A percentile compares a stretch with the other conserved stretches of the same genome.
These are phyloP conservation scores for Candida loeiensis DNA, from an alignment of 805 yeast species.

Conservation along the genomic window DNA sequence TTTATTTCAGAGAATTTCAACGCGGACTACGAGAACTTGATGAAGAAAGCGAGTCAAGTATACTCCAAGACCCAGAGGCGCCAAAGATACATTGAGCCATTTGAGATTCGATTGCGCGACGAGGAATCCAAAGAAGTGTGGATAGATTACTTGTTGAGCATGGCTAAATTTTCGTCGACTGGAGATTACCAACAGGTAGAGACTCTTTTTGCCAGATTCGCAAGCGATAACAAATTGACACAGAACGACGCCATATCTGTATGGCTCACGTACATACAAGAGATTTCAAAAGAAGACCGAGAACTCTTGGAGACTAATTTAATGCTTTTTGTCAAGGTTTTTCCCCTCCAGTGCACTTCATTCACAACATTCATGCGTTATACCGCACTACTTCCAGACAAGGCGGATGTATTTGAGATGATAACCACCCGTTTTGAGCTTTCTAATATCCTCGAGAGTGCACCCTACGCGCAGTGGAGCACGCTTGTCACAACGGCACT, in stretches of 20 bases:
- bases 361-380: slow-evolving; percentile 26
- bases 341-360: slow-evolving; percentile 21
- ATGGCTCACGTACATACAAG: slow-evolving; percentile 29
- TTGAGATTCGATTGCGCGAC: slow-evolving; percentile 26
- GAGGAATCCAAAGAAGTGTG: slow-evolving; percentile 19
- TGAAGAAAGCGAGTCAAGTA: slow-evolving; percentile 35
- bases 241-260: slow-evolving; percentile 7
- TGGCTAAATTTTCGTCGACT: slow-evolving; percentile 13
- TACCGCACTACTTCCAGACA: slow-evolving; percentile 13
- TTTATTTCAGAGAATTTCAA: slow-evolving; percentile 33
- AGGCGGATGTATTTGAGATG: slow-evolving; percentile 7
- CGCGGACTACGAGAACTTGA: slow-evolving; percentile 28
- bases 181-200: slow-evolving; percentile 29
- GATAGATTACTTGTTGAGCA: slow-evolving; percentile 30
- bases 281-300: slow-evolving; percentile 18
- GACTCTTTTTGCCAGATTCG: slow-evolving; percentile 8
- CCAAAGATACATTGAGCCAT: slow-evolving; percentile 31
- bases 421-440: slow-evolving; percentile 11
- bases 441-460: slow-evolving; percentile 15
- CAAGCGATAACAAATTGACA: neutral
- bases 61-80: slow-evolving; percentile 26
- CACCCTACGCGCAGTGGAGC: slow-evolving; percentile 32
- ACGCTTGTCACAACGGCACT: slow-evolving; percentile 11
- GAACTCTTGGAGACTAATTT: slow-evolving; percentile 13
- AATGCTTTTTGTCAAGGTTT: slow-evolving; percentile 20